Evolutionary conservation across 108 stramenopile genomes (phyloP), one percentile per base, ranked within the genome.

Genomic region (Cyclotella choctawhatcheeana): DNA sequence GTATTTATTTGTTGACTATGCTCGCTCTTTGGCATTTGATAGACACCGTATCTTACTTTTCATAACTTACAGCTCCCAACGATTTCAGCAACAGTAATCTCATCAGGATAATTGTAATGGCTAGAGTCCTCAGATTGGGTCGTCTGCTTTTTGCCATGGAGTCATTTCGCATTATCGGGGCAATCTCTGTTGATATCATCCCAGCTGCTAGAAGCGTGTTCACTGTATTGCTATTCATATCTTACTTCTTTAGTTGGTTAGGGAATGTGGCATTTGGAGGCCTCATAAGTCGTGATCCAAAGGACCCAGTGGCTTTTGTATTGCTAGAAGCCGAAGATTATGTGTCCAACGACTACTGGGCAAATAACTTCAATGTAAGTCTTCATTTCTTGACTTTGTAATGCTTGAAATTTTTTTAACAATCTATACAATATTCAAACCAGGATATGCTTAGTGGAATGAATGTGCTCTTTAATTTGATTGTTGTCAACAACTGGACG

Each of bases 321-420:
- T 43, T 89, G 13, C 70, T 95, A n/a, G 67, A 73, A 51, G 88
- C 79, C 21, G 77, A 74, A 24, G 90, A 85, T 47, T 95, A 88
- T 81, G 68, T 84, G 0, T 82, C 66, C 10, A 84, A 68, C 25
- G 71, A 78, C 7, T 95, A 93, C 70, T 90, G 88, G 90, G 85
- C 84, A 0, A 92, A 92, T 69, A 91, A 92, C 55, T 95, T 93
- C 81, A 95, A 95, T 58, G n/a, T n/a, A n/a, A n/a, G n/a, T n/a
- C n/a, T n/a, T n/a, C n/a, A n/a, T n/a, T n/a, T n/a, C n/a, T n/a
- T n/a, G n/a, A n/a, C n/a, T n/a, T n/a, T n/a, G n/a, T n/a, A n/a
- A n/a, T n/a, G n/a, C n/a, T n/a, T n/a, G n/a, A n/a, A n/a, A n/a
- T n/a, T n/a, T n/a, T n/a, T n/a, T n/a, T n/a, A n/a, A n/a, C n/a